Evolutionary conservation across 176 grass and related monocot species (phyloP).

Genomic region (Dactylis glomerata): DNA sequence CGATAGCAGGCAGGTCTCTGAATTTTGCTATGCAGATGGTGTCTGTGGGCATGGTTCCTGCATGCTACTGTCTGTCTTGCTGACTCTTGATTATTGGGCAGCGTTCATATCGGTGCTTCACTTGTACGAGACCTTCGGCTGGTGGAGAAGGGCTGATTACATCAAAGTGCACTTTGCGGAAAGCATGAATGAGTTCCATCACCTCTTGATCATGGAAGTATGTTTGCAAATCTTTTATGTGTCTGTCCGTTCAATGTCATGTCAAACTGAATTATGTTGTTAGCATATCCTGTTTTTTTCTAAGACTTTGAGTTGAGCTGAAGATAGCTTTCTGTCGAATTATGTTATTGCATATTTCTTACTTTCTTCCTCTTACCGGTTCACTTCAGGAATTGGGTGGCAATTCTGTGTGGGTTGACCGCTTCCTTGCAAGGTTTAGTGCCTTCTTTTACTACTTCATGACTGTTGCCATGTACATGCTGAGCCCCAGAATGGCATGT

Average conservation of each 20-base stretch:
- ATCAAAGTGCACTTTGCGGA: conserved; percentile 97
- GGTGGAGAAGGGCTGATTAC: conserved; percentile 82
- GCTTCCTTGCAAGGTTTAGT: conserved; percentile 55
- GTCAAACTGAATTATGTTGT: background rate
- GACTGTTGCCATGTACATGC: conserved; percentile 81
- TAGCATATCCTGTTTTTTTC: background rate
- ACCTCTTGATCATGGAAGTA: conserved; percentile 98
- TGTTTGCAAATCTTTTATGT: background rate
- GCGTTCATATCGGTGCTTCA: conserved; percentile 98
- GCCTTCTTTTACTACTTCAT: conserved; percentile 91
- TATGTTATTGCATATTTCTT: background rate
- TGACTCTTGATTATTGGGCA: conserved; percentile 32
- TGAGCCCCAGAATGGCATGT: conserved; percentile 99
- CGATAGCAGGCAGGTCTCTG: background rate
- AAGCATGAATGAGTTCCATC: conserved; percentile 93
- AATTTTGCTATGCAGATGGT: background rate
- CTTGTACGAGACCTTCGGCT: conserved; percentile 92
- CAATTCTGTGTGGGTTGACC: conserved; percentile 66
- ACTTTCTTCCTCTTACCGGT: background rate
- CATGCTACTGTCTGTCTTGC: background rate
- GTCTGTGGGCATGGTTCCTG: background rate
- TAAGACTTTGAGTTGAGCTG: background rate
- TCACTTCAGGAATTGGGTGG: conserved; percentile 80
- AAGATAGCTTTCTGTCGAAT: background rate
- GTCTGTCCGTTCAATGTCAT: background rate